Evolutionary conservation across 1,139 yeast genomes (phyloP), one percentile per base, ranked within the genome.

Genomic region (Saccharomycopsis crataegensis): DNA sequence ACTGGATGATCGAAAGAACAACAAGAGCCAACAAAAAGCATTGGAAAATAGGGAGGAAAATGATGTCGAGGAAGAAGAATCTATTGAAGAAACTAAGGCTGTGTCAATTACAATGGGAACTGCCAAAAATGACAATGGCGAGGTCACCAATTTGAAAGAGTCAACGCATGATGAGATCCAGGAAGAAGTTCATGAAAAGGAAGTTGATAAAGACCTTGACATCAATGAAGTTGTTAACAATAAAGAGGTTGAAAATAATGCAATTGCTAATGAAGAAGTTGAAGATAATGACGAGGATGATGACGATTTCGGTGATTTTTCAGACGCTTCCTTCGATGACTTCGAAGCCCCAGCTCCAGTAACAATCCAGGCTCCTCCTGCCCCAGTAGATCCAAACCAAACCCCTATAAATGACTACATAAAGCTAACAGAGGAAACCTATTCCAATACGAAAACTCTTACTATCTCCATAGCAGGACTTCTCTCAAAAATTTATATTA

Each of bases 251-350:
- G 36, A 8, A 14, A 53, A 36, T 12, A 14, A 48, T 22, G 49
- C 9, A n/a, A 31, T 32, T n/a, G 22, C 14, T 7, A 38, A 46
- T 32, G 50, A 22, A n/a, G 49, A 49, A 22, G 28, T 22, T 3
- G 41, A 43, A 16, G 48, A 22, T 8, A 38, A 50, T 33, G 17
- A 46, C n/a, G 52, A 50, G n/a, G 17, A 34, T 8, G 57, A 52
- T 12, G 52, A 51, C 32, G 56, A 54, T 50, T 52, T 52, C 44
- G 58, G 58, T 11, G 55, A 22, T 31, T 54, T 54, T 48, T 54
- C 57, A 6, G 59, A 56, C 34, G 59, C 55, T 9, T 56, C 59
- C 11, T 56, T 56, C 47, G 59, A 54, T 44, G 59, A 56, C 17
- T 54, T 56, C 33, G 52, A 56, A 45, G 12, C 49, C 6, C 41